phyloP scores from a whole-genome alignment of 257 asterid species.

The Cynanchum wilfordii region DNA sequence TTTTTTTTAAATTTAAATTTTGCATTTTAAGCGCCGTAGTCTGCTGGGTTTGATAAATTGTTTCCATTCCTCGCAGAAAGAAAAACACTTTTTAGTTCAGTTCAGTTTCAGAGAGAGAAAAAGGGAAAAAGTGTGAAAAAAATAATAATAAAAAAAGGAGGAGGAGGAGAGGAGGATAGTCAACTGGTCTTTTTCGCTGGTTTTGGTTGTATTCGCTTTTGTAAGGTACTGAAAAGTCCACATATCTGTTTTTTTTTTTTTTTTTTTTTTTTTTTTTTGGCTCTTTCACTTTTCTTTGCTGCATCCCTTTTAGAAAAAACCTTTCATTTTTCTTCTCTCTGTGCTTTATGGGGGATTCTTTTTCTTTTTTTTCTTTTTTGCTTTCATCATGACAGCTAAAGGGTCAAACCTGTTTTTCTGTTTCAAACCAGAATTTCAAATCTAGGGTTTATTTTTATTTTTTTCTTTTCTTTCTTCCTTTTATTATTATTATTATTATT shows the following conservation, averaged over 20 bases:
- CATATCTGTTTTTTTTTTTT: neutral
- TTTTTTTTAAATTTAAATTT: too few species aligned
- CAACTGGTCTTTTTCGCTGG: constrained; percentile 28
- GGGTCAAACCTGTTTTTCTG: constrained; percentile 38
- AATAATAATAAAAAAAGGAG: too few species aligned
- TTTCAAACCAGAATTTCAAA: constrained; percentile 25
- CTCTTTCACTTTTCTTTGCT: constrained; percentile 16
- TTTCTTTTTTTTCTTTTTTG: neutral
- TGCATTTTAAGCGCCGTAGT: constrained; percentile 24
- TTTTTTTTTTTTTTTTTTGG: neutral
- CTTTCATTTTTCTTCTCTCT: constrained; percentile 30
- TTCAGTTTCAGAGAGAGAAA: neutral
- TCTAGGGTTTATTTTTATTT: constrained; percentile 31
- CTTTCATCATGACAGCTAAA: constrained; percentile 29
- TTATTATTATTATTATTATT: too few species aligned
- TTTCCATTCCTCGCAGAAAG: constrained; percentile 15
- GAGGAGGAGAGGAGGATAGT: constrained; percentile 6
- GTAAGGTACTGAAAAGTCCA: constrained; percentile 45
- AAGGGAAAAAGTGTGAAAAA: neutral
- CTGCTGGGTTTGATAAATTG: constrained; percentile 5
- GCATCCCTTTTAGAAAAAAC: constrained; percentile 16
- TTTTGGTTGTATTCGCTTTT: constrained; percentile 21
- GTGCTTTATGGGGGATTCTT: constrained; percentile 24
- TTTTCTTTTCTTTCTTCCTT: too few species aligned
- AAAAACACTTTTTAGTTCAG: neutral